Evolutionary conservation across 169 alveolate species (phyloP), one percentile per base, ranked within the genome.

Genomic region (Babesia bovis): DNA sequence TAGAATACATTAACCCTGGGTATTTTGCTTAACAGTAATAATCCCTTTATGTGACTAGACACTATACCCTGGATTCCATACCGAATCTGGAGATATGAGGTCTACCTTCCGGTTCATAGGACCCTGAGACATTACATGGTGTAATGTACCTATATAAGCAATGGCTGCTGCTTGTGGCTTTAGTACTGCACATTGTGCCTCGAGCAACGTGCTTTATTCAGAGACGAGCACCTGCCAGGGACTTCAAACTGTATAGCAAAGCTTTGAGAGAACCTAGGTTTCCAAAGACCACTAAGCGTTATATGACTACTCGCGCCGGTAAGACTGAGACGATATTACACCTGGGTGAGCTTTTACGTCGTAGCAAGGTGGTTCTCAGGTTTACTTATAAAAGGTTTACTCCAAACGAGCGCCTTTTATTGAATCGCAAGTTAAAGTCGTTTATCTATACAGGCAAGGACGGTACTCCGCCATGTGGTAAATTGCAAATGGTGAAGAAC

Each of bases 401-500:
- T 6, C 73, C 68, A 0, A 35, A 47, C 9, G 53, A 61, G 44
- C 42, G 78, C 9, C 32, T 15, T 1, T n/a, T 36, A n/a, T 49
- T 76, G 38, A 67, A 76, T 38, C 41, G 51, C 1, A 67, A 35
- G 23, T 35, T 67, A 7, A 21, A 32, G 4, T 33, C 66, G 32
- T 57, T 41, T 47, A 50, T 65, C 38, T 26, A 30, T 44, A 41
- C n/a, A 32, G 71, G 65, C 12, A 35, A 65, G 45, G 85, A 66
- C 17, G 85, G 74, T 3, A 57, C 82, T 15, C 44, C 23, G 67
- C 51, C 40, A 13, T 19, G 55, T 26, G 69, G 77, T 38, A 74
- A 74, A 55, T 56, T 76, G 55, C 60, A 40, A 45, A 49, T 67
- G 73, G 71, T 67, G 17, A 76, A 76, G 72, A 76, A 76, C 73